Percentiles rank a stretch among this genome's conserved stretches.
Evolutionary conservation across 2,329 filamentous ascomycete species (phyloP).

Genomic region (Emergomyces orientalis): DNA sequence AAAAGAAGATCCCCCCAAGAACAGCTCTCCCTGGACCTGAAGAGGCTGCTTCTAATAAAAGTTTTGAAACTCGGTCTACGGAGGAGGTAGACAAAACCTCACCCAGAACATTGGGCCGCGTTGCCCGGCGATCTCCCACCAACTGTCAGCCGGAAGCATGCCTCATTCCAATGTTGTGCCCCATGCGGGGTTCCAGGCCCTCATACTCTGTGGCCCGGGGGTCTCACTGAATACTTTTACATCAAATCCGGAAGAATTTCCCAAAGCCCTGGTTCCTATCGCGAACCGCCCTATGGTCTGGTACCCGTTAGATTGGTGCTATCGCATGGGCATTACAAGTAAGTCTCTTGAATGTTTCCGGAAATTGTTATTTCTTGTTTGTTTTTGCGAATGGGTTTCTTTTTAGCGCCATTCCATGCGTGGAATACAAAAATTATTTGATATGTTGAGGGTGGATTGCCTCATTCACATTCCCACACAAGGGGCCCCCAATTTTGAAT

Average conservation of each 20-base stretch:
- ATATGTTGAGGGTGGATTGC: not conserved
- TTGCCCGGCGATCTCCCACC: not conserved
- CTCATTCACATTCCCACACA: not conserved
- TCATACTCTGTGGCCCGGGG: slow-evolving; percentile 42
- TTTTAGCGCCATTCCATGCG: not conserved
- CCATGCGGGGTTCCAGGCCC: slow-evolving; percentile 37
- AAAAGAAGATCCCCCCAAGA: not conserved
- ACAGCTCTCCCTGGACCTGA: not conserved
- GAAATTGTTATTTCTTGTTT: not conserved
- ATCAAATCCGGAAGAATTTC: slow-evolving; percentile 40
- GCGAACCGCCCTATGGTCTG: slow-evolving; percentile 44
- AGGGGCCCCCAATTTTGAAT: not conserved
- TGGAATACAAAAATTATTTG: not conserved
- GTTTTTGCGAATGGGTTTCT: not conserved
- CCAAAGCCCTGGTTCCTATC: slow-evolving; percentile 42
- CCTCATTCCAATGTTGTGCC: slow-evolving; percentile 8
- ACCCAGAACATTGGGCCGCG: not conserved
- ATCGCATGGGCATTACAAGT: slow-evolving; percentile 42
- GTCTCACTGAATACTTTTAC: slow-evolving; percentile 43
- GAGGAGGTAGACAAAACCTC: not conserved
- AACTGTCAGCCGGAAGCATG: slow-evolving; percentile 2
- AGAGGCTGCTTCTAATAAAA: not conserved
- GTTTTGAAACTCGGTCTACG: not conserved
- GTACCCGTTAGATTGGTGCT: slow-evolving; percentile 42
- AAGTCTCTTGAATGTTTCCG: slow-evolving; percentile 15